phyloP scores from a whole-genome alignment of 2,329 filamentous ascomycete species.

The Daldinia sp. region DNA sequence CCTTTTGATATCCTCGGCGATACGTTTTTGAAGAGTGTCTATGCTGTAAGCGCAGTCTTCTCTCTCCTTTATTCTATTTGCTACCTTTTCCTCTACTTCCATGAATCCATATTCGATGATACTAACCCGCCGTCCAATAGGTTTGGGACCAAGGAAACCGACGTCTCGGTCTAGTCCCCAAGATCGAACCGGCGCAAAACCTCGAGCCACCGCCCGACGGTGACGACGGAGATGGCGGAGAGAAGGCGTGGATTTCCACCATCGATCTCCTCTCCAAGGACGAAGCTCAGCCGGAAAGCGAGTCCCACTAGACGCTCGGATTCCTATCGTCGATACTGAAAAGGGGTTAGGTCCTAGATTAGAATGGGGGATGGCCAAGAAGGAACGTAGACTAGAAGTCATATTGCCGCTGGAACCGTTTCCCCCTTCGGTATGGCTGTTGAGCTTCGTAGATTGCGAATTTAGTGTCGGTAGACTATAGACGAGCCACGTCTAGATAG shows the following conservation, averaged over 20 bases:
- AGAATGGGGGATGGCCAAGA: background rate
- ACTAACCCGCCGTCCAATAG: slow-evolving; percentile 45
- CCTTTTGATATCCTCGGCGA: slow-evolving; percentile 71
- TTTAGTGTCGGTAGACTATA: background rate
- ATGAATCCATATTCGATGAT: background rate
- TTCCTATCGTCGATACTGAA: background rate
- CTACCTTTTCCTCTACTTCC: background rate
- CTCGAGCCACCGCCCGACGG: slow-evolving; percentile 40
- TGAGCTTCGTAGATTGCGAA: background rate
- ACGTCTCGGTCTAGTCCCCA: slow-evolving; percentile 67
- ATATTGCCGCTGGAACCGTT: background rate
- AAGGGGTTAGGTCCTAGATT: background rate
- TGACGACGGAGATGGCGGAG: slow-evolving; percentile 25
- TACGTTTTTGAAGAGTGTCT: slow-evolving; percentile 70
- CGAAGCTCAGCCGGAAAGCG: background rate
- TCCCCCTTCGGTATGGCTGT: background rate
- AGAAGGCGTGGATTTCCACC: slow-evolving; percentile 38
- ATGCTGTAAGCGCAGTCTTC: slow-evolving; percentile 58
- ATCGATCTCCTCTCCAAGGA: slow-evolving; percentile 30
- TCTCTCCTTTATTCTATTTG: background rate
- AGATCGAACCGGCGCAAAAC: slow-evolving; percentile 53
- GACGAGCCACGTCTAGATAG: slow-evolving; percentile 13
- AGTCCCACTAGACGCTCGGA: background rate
- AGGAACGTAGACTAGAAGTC: background rate
- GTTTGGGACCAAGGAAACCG: slow-evolving; percentile 70